Conservation (phyloP, 768 basidiomycete genomes). For the Filobasidium wieringae region DNA sequence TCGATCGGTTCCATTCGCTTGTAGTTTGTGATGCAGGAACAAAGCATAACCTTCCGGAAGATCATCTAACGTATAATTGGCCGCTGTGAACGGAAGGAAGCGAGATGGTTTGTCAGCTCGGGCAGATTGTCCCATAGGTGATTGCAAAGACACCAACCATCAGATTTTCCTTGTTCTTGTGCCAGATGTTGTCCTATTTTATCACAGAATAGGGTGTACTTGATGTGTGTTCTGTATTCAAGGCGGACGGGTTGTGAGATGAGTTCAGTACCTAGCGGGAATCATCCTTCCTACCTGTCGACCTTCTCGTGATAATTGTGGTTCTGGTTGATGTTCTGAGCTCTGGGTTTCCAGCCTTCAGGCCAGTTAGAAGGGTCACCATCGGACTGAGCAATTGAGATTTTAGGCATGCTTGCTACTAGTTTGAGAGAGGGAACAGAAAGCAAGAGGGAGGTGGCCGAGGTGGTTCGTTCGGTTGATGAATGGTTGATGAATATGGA, state of each 20-base stretch:
- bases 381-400: conserved; percentile 22
- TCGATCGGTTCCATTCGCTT: conserved; percentile 9
- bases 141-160: background rate
- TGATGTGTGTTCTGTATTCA: conserved; percentile 11
- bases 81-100: background rate
- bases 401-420: background rate
- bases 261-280: background rate
- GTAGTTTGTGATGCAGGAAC: conserved; percentile 23
- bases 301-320: conserved; percentile 5
- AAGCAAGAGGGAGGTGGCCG: too few species aligned
- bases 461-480: too few species aligned
- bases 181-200: conserved; percentile 23
- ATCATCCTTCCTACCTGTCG: conserved; percentile 3
- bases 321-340: background rate
- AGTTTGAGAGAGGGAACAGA: too few species aligned
- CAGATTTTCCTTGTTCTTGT: background rate
- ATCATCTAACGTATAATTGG: conserved; percentile 10
- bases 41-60: conserved; percentile 27
- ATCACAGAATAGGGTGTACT: conserved; percentile 20
- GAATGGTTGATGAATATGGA: too few species aligned
- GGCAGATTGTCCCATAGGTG: background rate
- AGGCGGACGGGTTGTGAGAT: too few species aligned
- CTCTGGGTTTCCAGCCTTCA: background rate
- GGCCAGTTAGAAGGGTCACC: conserved; percentile 18
- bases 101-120: too few species aligned